Conservation (phyloP, 2,329 filamentous ascomycete genomes). For the Claviceps digitariae region DNA sequence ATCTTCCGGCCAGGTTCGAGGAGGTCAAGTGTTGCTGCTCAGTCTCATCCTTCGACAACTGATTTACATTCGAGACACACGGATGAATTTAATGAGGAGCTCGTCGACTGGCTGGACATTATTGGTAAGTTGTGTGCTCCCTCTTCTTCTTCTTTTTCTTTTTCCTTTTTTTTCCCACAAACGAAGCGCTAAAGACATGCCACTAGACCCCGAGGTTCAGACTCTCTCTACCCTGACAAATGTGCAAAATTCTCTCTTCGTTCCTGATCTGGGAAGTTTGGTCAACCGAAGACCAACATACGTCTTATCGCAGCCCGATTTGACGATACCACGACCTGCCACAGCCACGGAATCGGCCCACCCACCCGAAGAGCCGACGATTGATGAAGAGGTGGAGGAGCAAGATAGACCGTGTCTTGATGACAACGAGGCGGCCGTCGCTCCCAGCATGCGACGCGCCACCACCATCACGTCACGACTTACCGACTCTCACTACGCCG, state of each 20-base stretch:
- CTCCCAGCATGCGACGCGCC: constrained; percentile 21
- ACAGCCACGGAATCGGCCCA: background rate
- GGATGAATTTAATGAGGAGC: constrained; percentile 24
- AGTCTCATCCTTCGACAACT: background rate
- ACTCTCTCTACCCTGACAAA: constrained; percentile 77
- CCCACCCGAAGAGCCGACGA: constrained; percentile 9
- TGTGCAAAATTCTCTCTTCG: constrained; percentile 78
- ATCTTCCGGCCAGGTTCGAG: constrained; percentile 2
- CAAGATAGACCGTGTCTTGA: constrained; percentile 6
- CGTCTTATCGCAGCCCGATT: constrained; percentile 39
- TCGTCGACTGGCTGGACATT: constrained; percentile 27
- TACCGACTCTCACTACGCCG: constrained; percentile 61
- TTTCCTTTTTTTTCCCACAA: background rate
- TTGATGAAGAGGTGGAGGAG: background rate
- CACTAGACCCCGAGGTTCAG: constrained; percentile 64
- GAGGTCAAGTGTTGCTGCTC: background rate
- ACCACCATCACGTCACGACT: constrained; percentile 54
- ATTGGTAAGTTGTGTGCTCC: constrained; percentile 17
- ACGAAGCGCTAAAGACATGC: background rate
- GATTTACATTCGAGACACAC: constrained; percentile 9
- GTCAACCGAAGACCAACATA: constrained; percentile 72
- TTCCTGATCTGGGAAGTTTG: constrained; percentile 64
- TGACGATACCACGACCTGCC: background rate
- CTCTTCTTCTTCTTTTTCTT: background rate
- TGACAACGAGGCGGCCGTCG: constrained; percentile 9